phyloP scores from a whole-genome alignment of 2,329 filamentous ascomycete genomes.

The Cercospora janseana region DNA sequence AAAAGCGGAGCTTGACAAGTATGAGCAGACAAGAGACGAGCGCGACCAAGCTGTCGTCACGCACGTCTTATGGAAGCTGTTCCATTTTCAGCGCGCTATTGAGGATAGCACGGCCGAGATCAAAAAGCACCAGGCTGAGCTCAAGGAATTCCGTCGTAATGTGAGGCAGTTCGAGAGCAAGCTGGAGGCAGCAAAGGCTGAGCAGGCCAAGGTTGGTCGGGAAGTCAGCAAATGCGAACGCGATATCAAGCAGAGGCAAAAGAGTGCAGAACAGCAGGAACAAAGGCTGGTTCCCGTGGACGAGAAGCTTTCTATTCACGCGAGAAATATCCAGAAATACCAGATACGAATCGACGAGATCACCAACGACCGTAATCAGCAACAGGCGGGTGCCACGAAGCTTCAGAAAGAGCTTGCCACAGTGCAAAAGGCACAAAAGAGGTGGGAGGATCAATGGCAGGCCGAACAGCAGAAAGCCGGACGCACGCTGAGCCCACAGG shows the following conservation, averaged over 20 bases:
- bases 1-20: conserved; percentile 92
- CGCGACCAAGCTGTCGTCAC: conserved; percentile 87
- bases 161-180: conserved; percentile 79
- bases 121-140: conserved; percentile 86
- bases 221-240: conserved; percentile 81
- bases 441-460: conserved; percentile 85
- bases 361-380: conserved; percentile 70
- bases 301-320: conserved; percentile 83
- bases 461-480: conserved; percentile 84
- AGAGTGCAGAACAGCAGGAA: conserved; percentile 79
- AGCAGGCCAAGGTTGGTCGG: conserved; percentile 74
- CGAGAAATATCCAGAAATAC: conserved; percentile 66
- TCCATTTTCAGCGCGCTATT: conserved; percentile 90
- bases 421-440: conserved; percentile 84
- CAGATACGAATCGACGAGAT: conserved; percentile 68
- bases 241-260: conserved; percentile 80
- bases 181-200: conserved; percentile 76
- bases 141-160: conserved; percentile 87
- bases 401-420: conserved; percentile 75
- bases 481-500: conserved; percentile 76
- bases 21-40: conserved; percentile 85
- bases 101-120: conserved; percentile 89
- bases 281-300: conserved; percentile 85
- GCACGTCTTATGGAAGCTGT: conserved; percentile 94
- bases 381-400: conserved; percentile 66